Percentiles rank a stretch among this genome's conserved stretches.
Conservation (phyloP, 805 yeast genomes). For the Pichia occidentalis region DNA sequence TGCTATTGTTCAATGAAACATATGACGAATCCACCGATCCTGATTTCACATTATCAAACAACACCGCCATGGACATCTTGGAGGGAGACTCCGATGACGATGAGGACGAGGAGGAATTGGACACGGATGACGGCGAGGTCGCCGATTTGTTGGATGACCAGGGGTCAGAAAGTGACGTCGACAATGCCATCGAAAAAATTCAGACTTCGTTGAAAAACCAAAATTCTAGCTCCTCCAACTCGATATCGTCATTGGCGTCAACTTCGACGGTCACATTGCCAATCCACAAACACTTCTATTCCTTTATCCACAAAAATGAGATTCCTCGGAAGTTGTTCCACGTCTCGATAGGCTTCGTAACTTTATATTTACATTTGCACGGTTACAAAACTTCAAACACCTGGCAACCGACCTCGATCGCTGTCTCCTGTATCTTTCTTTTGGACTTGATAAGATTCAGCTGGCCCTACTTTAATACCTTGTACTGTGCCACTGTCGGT, state of each 20-base stretch:
- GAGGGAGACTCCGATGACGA: constrained; percentile 8
- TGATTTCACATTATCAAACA: constrained; percentile 19
- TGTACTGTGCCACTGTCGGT: constrained; percentile 65
- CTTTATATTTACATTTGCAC: constrained; percentile 62
- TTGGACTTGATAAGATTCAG: constrained; percentile 66
- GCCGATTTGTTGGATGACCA: constrained; percentile 1
- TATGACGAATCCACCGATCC: constrained; percentile 27
- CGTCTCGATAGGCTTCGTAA: constrained; percentile 79
- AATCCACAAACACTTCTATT: constrained; percentile 26
- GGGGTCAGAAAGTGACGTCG: neutral
- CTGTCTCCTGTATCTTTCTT: constrained; percentile 49
- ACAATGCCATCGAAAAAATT: neutral
- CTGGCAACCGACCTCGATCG: constrained; percentile 49
- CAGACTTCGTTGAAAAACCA: neutral
- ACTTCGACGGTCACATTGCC: constrained; percentile 6
- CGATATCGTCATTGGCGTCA: neutral
- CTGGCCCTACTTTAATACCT: constrained; percentile 52
- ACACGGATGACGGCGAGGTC: neutral
- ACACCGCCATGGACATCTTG: constrained; percentile 5
- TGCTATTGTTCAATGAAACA: constrained; percentile 14
- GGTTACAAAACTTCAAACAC: constrained; percentile 53
- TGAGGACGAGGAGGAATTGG: constrained; percentile 3
- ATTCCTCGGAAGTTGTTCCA: constrained; percentile 84
- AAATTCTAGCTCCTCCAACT: neutral
- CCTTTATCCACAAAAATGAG: constrained; percentile 57